Conservation (phyloP, 176 grass and related monocot genomes). For the Ampelocalamus luodianensis region DNA sequence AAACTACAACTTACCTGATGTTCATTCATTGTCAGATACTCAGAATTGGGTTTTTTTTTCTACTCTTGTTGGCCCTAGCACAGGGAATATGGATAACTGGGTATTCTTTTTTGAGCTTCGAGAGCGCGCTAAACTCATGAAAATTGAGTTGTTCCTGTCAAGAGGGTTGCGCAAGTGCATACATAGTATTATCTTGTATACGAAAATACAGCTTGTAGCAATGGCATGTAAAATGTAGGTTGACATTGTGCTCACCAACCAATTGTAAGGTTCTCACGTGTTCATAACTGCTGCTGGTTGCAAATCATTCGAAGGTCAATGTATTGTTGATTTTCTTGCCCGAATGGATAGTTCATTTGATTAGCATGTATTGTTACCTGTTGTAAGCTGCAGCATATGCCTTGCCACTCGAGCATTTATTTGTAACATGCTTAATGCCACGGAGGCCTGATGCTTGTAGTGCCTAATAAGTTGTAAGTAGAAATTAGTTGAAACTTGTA, state of each 20-base stretch:
- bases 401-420: neutral
- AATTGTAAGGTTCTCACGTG: neutral
- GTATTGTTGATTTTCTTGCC: slow-evolving; percentile 7
- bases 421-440: neutral
- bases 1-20: neutral
- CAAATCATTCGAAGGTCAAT: slow-evolving; percentile 5
- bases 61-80: neutral
- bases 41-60: neutral
- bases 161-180: neutral
- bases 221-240: slow-evolving; percentile 34
- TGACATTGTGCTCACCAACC: neutral
- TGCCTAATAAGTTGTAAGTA: neutral
- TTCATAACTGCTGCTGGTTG: neutral
- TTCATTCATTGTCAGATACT: neutral
- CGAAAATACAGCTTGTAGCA: neutral
- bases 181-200: neutral
- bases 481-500: neutral
- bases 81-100: slow-evolving; percentile 5
- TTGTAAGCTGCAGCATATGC: neutral
- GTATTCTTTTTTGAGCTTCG: slow-evolving; percentile 40
- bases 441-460: neutral
- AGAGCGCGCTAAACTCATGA: neutral
- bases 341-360: neutral
- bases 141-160: neutral
- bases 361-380: slow-evolving; percentile 1